A percentile compares a stretch with the other conserved stretches of the same genome.
Evolutionary conservation across 2,329 filamentous ascomycete genomes (phyloP).

Genomic region (Diaporthe ampelina): DNA sequence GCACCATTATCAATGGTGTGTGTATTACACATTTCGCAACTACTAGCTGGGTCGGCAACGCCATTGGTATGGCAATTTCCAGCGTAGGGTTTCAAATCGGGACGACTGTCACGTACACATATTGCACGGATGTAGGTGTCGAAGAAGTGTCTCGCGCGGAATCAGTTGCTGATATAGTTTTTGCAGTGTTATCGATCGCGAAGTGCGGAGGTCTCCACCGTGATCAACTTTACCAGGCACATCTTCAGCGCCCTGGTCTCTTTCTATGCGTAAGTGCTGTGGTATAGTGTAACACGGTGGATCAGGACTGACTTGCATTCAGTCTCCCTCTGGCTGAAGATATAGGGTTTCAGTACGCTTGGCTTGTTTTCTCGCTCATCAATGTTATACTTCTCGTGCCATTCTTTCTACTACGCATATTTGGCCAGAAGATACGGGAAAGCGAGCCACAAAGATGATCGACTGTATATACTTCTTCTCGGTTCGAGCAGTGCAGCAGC

Average conservation of each 20-base stretch:
- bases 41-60: slow-evolving; percentile 10
- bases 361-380: slow-evolving; percentile 11
- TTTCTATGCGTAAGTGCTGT: slow-evolving; percentile 2
- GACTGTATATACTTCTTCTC: not conserved
- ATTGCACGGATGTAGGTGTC: slow-evolving; percentile 13
- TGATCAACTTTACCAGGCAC: slow-evolving; percentile 5
- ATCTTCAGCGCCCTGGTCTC: slow-evolving; percentile 13
- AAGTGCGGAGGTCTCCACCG: not conserved
- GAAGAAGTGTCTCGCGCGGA: not conserved
- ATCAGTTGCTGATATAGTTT: not conserved
- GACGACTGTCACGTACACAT: slow-evolving; percentile 12
- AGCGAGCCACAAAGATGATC: not conserved
- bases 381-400: slow-evolving; percentile 10
- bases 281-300: not conserved
- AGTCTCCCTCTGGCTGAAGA: slow-evolving; percentile 22
- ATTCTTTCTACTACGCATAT: slow-evolving; percentile 12
- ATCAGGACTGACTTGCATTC: not conserved
- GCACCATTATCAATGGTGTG: slow-evolving; percentile 16
- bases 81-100: slow-evolving; percentile 8
- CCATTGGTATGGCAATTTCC: not conserved
- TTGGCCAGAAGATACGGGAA: slow-evolving; percentile 1
- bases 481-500: too few species aligned
- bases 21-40: slow-evolving; percentile 14
- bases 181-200: slow-evolving; percentile 17
- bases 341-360: slow-evolving; percentile 3